Evolutionary conservation across 129 eudicot species (phyloP).

Genomic region (Calendula officinalis): DNA sequence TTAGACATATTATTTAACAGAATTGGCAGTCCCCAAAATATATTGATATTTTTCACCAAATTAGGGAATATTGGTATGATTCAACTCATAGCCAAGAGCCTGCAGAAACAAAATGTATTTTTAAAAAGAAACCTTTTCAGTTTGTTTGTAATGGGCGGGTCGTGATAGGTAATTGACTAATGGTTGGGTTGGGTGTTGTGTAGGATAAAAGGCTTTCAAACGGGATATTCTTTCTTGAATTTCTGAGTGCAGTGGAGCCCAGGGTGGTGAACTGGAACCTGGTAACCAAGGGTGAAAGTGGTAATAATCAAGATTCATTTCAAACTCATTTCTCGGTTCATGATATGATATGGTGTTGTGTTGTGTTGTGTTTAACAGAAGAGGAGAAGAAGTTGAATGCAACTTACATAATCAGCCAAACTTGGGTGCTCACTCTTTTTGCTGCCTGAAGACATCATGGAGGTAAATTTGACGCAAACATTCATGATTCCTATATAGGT

Average conservation of each 20-base stretch:
- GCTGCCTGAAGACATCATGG: conserved; percentile 96
- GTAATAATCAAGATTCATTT: conserved; percentile 28
- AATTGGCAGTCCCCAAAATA: too few relatives aligned
- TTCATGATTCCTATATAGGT: neutral
- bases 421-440: conserved; percentile 93
- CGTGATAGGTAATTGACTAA: neutral
- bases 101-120: too few relatives aligned
- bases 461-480: conserved; percentile 43
- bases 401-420: conserved; percentile 92
- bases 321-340: neutral
- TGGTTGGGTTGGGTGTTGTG: neutral
- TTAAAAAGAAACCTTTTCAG: too few relatives aligned
- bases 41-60: too few relatives aligned
- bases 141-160: too few relatives aligned
- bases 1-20: too few relatives aligned
- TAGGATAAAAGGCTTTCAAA: conserved; percentile 87
- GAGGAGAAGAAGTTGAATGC: conserved; percentile 96
- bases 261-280: conserved; percentile 97
- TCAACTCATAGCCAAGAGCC: too few relatives aligned
- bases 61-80: too few relatives aligned
- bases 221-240: conserved; percentile 92
- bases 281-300: conserved; percentile 92
- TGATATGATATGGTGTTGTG: conserved; percentile 1
- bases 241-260: conserved; percentile 88
- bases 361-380: too few relatives aligned